Evolutionary conservation across 169 alveolate genomes (phyloP), one percentile per base, ranked within the genome.

Genomic region (Eimeria maxima): DNA sequence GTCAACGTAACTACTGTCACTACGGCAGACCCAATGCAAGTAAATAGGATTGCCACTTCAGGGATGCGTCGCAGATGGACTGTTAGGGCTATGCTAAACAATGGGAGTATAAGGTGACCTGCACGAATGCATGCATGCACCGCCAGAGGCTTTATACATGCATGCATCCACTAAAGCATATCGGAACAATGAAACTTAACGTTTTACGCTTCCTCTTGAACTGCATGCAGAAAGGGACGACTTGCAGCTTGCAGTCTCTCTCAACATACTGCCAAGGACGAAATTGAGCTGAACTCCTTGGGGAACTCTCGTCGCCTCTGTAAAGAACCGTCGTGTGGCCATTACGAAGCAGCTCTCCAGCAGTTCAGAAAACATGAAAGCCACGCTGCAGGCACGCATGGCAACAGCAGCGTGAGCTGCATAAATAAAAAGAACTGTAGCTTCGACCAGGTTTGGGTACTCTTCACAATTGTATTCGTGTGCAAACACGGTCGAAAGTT

Each of bases 51-150:
- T 7, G 81, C 50, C 3, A 71, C 60, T 81, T 87, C 93, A 3
- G 93, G 93, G 27, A 87, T 44, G 78, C 78, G 81, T 16, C 93
- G 38, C 93, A 87, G 65, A 27, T 87, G 93, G 27, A 87, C 93
- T 11, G 78, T 87, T 10, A 87, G 44, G 29, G 93, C 83, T 22
- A 87, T 22, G 57, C 71, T 87, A 20, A 87, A 87, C 93, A 87
- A 14, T 7, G 93, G 93, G 38, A 60, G 71, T 24, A 87, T 47
- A 50, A 87, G 65, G 20, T 87, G 81, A 42, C 93, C 93, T 87
- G 93, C 81, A 42, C 57, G 14, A 3, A 71, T 6, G 29, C 83
- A 73, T 24, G 73, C 20, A 60, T 7, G 10, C 7, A 38, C 55
- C 83, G 33, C 0, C 18, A 16, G 7, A 87, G 93, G 53, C 20